These are phyloP conservation scores for Xylaria cubensis DNA, from an alignment of 495 filamentous ascomycete genomes.

Conservation along the genomic window DNA sequence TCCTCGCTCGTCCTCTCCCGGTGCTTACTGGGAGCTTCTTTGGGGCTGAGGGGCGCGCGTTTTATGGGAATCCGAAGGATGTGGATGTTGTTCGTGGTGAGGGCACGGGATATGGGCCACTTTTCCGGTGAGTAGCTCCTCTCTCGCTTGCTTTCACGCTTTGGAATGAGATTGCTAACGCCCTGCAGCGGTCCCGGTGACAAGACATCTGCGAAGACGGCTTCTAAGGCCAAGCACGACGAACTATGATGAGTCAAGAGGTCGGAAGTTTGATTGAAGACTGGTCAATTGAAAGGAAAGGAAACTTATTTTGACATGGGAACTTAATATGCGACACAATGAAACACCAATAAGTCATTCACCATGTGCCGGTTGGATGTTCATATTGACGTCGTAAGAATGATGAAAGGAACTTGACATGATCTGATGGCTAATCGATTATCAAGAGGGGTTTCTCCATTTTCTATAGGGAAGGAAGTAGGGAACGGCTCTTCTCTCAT, in stretches of 20 bases:
- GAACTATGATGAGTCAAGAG: slow-evolving; percentile 7
- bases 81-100: slow-evolving; percentile 32
- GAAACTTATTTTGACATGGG: neutral
- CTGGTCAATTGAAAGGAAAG: neutral
- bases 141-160: neutral
- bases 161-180: neutral
- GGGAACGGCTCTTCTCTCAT: neutral
- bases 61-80: slow-evolving; percentile 29
- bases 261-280: neutral
- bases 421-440: neutral
- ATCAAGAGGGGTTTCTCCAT: neutral
- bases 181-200: neutral
- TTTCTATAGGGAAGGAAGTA: neutral
- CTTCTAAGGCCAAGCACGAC: slow-evolving; percentile 10
- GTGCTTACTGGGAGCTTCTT: slow-evolving; percentile 31
- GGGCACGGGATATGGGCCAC: slow-evolving; percentile 38
- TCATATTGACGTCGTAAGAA: neutral
- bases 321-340: neutral
- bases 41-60: slow-evolving; percentile 27
- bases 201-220: neutral
- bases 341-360: neutral
- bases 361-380: neutral
- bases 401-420: neutral
- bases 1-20: slow-evolving; percentile 24
- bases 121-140: slow-evolving; percentile 28